phyloP scores from a whole-genome alignment of 257 asterid genomes.

The Nicotiana benthamiana region DNA sequence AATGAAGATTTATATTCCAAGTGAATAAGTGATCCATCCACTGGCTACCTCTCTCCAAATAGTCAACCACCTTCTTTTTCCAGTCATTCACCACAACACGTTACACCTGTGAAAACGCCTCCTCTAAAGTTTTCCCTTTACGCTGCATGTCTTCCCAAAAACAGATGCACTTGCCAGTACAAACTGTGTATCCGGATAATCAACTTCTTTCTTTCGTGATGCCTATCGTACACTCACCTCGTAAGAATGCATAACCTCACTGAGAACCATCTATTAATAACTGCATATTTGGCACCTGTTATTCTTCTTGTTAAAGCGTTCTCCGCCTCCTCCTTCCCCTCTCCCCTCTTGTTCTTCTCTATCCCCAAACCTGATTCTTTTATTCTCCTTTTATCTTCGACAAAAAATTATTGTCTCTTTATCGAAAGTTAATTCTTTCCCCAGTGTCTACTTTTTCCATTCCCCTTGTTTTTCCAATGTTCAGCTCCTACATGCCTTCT shows the following conservation, averaged over 20 bases:
- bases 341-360: not conserved
- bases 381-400: not conserved
- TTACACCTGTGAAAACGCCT: not conserved
- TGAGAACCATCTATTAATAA: not conserved
- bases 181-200: not conserved
- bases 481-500: not conserved
- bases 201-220: not conserved
- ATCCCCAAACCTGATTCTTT: not conserved
- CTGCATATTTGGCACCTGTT: not conserved
- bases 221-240: not conserved
- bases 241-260: not conserved
- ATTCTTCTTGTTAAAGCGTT: not conserved
- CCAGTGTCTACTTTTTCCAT: not conserved
- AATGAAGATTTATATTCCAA: not conserved
- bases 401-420: not conserved
- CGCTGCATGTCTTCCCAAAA: too few relatives aligned
- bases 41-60: not conserved
- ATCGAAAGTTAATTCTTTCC: not conserved
- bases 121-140: not conserved
- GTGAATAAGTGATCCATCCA: not conserved
- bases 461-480: not conserved
- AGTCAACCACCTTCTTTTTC: not conserved
- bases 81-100: not conserved
- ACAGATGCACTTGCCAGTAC: not conserved
- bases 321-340: not conserved